A percentile compares a stretch with the other conserved stretches of the same genome.
phyloP scores from a whole-genome alignment of 345 rosid species.

The Psidium guajava region DNA sequence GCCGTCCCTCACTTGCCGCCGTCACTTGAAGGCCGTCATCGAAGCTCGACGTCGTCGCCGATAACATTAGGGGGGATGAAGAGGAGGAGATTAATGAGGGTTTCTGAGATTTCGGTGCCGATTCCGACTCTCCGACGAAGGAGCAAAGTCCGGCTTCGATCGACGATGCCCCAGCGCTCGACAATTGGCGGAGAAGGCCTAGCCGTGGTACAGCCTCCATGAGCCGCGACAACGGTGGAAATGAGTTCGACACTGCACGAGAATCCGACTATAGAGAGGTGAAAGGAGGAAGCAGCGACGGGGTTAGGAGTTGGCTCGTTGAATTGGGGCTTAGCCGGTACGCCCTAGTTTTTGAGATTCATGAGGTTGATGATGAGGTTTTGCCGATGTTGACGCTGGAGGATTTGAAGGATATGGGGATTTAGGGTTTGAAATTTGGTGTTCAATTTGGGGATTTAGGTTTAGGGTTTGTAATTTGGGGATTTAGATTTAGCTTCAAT shows the following conservation, averaged over 20 bases:
- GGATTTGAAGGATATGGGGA: slow-evolving; percentile 79
- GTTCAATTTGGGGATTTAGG: no score
- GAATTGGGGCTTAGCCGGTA: slow-evolving; percentile 58
- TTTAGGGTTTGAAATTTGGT: no score
- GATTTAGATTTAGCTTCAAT: no score
- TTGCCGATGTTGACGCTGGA: slow-evolving; percentile 65
- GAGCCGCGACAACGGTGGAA: slow-evolving; percentile 28
- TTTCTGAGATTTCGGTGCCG: slow-evolving; percentile 34
- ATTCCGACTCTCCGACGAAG: slow-evolving; percentile 35
- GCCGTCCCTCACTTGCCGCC: no score
- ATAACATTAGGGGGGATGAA: slow-evolving; percentile 20
- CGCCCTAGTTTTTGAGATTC: slow-evolving; percentile 62
- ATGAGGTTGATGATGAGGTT: slow-evolving; percentile 67
- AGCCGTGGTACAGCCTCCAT: background rate
- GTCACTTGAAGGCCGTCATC: no score
- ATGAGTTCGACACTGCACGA: background rate
- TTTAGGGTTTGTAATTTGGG: no score
- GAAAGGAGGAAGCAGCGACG: slow-evolving; percentile 21
- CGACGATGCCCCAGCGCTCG: slow-evolving; percentile 20
- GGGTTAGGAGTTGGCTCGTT: slow-evolving; percentile 50
- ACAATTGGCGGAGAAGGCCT: slow-evolving; percentile 25
- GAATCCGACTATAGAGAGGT: slow-evolving; percentile 14
- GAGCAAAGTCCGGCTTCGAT: slow-evolving; percentile 33
- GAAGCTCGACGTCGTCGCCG: slow-evolving; percentile 24
- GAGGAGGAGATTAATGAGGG: slow-evolving; percentile 21